phyloP scores from a whole-genome alignment of 768 basidiomycete species.

The Serendipita sp. region DNA sequence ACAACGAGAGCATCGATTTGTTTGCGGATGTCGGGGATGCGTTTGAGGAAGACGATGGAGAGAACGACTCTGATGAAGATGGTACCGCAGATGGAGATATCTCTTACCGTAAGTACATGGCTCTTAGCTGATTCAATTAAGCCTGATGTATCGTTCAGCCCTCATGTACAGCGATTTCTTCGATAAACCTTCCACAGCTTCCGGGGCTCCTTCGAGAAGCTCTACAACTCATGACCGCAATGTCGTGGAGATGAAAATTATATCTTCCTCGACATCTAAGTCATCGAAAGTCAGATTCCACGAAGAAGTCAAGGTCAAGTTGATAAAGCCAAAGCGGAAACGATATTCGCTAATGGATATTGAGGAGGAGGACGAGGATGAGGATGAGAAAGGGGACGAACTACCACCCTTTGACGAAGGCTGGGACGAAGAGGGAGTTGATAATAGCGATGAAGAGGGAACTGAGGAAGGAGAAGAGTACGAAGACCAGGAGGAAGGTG shows the following conservation, averaged over 20 bases:
- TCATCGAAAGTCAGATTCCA: slow-evolving; percentile 56
- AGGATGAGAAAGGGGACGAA: slow-evolving; percentile 17
- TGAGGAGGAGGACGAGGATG: slow-evolving; percentile 14
- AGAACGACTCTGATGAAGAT: slow-evolving; percentile 21
- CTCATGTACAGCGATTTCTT: slow-evolving; percentile 67
- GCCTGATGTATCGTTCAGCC: slow-evolving; percentile 24
- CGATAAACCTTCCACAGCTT: slow-evolving; percentile 33
- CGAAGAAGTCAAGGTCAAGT: slow-evolving; percentile 67
- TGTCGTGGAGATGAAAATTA: not conserved
- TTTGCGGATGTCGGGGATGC: slow-evolving; percentile 33
- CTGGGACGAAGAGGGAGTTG: slow-evolving; percentile 20
- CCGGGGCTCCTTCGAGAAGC: not conserved
- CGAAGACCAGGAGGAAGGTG: slow-evolving; percentile 14
- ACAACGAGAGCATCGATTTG: slow-evolving; percentile 29
- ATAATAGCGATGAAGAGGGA: slow-evolving; percentile 17
- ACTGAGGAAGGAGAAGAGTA: slow-evolving; percentile 10
- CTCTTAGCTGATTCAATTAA: not conserved
- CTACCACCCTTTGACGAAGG: slow-evolving; percentile 16
- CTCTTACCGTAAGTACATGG: slow-evolving; percentile 13
- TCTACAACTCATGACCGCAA: not conserved
- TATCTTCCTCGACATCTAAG: slow-evolving; percentile 10
- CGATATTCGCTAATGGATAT: slow-evolving; percentile 14
- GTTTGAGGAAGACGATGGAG: slow-evolving; percentile 32
- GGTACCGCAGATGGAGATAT: slow-evolving; percentile 20
- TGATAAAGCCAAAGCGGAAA: slow-evolving; percentile 58